These are phyloP conservation scores for Scedosporium aurantiacum DNA, from an alignment of 2,329 filamentous ascomycete species.

Conservation along the genomic window DNA sequence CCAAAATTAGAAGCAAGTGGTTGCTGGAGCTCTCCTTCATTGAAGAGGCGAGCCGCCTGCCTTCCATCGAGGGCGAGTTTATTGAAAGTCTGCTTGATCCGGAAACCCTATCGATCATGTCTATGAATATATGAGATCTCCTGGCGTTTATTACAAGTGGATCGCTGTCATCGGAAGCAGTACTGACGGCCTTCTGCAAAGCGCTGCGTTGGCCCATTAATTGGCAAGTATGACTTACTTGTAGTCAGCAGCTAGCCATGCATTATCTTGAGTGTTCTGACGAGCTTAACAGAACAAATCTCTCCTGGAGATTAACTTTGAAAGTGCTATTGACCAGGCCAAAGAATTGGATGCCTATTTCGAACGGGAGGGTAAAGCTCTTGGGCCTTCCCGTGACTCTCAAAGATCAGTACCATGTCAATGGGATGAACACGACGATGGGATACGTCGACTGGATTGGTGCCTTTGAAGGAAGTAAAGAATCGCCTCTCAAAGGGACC, in stretches of 20 bases:
- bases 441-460: slow-evolving; percentile 39
- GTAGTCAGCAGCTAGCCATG: not conserved
- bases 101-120: not conserved
- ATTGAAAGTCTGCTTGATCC: not conserved
- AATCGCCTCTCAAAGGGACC: slow-evolving; percentile 31
- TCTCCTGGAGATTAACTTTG: slow-evolving; percentile 36
- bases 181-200: slow-evolving; percentile 10
- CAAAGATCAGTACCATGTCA: slow-evolving; percentile 53
- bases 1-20: not conserved
- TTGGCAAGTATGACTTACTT: slow-evolving; percentile 5
- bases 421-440: slow-evolving; percentile 44
- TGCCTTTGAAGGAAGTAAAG: not conserved
- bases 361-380: slow-evolving; percentile 23
- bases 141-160: not conserved
- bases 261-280: not conserved
- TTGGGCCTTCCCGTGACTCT: slow-evolving; percentile 42
- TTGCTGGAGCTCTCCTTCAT: not conserved
- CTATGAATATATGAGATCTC: not conserved
- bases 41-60: not conserved
- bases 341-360: slow-evolving; percentile 32
- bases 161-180: slow-evolving; percentile 4
- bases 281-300: slow-evolving; percentile 2
- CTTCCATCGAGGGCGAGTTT: not conserved
- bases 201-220: slow-evolving; percentile 10
- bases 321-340: slow-evolving; percentile 32